Conservation (phyloP, 805 yeast species). For the Barnettozyma populi region DNA sequence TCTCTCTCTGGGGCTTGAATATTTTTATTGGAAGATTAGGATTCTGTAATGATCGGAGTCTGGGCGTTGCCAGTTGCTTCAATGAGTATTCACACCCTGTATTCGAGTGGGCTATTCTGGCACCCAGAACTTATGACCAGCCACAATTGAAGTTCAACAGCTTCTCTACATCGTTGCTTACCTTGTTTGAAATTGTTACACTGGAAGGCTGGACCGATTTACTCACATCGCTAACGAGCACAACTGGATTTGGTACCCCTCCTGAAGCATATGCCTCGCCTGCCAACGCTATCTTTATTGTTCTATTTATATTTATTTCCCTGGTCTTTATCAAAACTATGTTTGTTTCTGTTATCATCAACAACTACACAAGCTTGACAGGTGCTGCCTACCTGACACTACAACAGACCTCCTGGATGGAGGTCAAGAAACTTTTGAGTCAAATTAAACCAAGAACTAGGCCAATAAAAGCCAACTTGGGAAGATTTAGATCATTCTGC, state of each 20-base stretch:
- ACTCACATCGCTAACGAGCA: slow-evolving; percentile 58
- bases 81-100: slow-evolving; percentile 58
- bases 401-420: slow-evolving; percentile 85
- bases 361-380: slow-evolving; percentile 72
- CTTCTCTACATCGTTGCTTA: slow-evolving; percentile 58
- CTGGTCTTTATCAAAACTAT: slow-evolving; percentile 84
- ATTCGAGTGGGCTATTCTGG: slow-evolving; percentile 68
- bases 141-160: slow-evolving; percentile 64
- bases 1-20: slow-evolving; percentile 86
- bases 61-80: slow-evolving; percentile 41
- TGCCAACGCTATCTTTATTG: slow-evolving; percentile 67
- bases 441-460: slow-evolving; percentile 49
- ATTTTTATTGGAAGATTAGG: slow-evolving; percentile 71
- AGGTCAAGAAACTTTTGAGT: slow-evolving; percentile 60
- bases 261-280: slow-evolving; percentile 54
- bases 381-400: slow-evolving; percentile 82
- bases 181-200: slow-evolving; percentile 78
- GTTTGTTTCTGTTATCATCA: slow-evolving; percentile 84
- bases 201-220: slow-evolving; percentile 94
- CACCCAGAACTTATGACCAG: slow-evolving; percentile 64
- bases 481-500: slow-evolving; percentile 38
- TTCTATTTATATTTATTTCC: slow-evolving; percentile 71
- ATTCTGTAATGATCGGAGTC: slow-evolving; percentile 59
- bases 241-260: slow-evolving; percentile 65
- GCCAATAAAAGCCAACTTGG: slow-evolving; percentile 36